Percentiles rank a stretch among this genome's conserved stretches.
These are phyloP conservation scores for Rhodosporidiobolus sp. DNA, from an alignment of 768 basidiomycete species.

Conservation along the genomic window DNA sequence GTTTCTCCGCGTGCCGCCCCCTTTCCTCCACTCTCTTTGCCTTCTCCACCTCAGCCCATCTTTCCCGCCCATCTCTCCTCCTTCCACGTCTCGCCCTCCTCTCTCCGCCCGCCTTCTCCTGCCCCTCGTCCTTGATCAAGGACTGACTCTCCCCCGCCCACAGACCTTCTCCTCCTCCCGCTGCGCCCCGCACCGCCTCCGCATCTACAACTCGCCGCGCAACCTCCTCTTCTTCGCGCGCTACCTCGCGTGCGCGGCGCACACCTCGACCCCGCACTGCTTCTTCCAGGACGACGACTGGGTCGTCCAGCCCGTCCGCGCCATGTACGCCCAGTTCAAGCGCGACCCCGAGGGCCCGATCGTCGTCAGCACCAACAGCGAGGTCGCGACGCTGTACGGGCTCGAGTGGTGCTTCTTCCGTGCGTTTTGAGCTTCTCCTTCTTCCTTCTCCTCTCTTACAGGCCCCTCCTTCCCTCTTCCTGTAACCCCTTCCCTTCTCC, in stretches of 20 bases:
- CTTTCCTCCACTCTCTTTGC: no score
- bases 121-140: neutral
- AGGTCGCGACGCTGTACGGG: conserved; percentile 29
- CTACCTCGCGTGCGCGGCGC: conserved; percentile 37
- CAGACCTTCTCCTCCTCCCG: conserved; percentile 16
- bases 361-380: conserved; percentile 30
- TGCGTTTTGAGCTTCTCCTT: no score
- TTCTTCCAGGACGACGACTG: conserved; percentile 46
- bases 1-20: no score
- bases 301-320: conserved; percentile 30
- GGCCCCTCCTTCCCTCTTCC: neutral
- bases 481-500: no score
- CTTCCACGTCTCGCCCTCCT: no score
- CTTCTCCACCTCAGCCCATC: no score
- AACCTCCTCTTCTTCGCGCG: conserved; percentile 41
- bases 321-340: conserved; percentile 38
- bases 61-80: no score
- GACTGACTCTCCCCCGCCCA: neutral
- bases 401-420: conserved; percentile 45
- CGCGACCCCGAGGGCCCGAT: conserved; percentile 36
- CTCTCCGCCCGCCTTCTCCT: no score
- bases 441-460: no score
- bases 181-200: conserved; percentile 33
- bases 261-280: conserved; percentile 25
- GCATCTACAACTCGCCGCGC: conserved; percentile 41